Evolutionary conservation across 2,329 filamentous ascomycete genomes (phyloP), one percentile per base, ranked within the genome.

Genomic region (Aspergillus latus): DNA sequence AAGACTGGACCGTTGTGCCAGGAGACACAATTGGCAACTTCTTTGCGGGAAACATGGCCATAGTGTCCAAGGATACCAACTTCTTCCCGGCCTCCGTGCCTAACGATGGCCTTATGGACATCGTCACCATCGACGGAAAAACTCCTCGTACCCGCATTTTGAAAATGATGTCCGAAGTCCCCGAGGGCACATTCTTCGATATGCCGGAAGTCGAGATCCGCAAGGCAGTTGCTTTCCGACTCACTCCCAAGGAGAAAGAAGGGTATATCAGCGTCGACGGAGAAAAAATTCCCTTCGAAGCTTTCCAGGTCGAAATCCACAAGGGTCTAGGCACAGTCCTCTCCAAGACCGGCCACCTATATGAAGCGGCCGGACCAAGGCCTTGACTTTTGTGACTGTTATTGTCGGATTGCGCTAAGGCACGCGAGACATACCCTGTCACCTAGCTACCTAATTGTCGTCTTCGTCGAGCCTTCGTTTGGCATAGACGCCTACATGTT

Each of bases 251-350:
- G 52, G 76, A 88, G 60, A 78, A 83, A 39, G 82, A 87, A 60
- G 93, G 93, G 1, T 94, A 89, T 71, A 95, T 99, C 70, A 95
- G 91, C 71, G 91, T 99, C 62, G 94, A 97, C 68, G 94, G 94
- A 37, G 94, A 99, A 75, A 82, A 84, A 52, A 81, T 96, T 2
- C 89, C 91, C 0, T 97, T 96, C 70, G 88, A 88, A 65, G 88
- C 90, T 0, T 95, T 97, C 70, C 94, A 99, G 77, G 90, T 87
- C 2, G 94, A 99, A 75, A 82, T 97, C 5, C 91, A 97, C 71
- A 83, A 79, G 51, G 89, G 88, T 0, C 78, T 99, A 26, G 94
- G 90, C 1, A 90, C 89, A 3, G 89, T 93, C n/a, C 78, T 97
- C 61, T 90, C 90, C 49, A 90, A 88, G 74, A 84, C 80, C 30